Evolutionary conservation across 768 basidiomycete genomes (phyloP).

Genomic region (Cyclocybe cylindracea): DNA sequence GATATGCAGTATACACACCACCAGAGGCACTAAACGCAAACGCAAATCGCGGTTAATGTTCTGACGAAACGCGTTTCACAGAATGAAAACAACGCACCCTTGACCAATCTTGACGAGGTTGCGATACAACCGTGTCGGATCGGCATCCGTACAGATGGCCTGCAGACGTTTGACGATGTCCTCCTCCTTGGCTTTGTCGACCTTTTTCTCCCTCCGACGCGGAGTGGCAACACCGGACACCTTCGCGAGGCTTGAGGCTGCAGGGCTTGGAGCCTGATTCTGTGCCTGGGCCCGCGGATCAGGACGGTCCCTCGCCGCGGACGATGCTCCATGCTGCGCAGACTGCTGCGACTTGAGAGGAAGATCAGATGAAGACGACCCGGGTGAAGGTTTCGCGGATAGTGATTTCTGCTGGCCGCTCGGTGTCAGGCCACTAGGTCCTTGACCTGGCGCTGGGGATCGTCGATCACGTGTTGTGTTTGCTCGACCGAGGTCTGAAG

Average conservation of each 20-base stretch:
- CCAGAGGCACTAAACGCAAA: slow-evolving; percentile 75
- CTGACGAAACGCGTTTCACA: slow-evolving; percentile 2
- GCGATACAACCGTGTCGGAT: slow-evolving; percentile 92
- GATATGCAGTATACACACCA: slow-evolving; percentile 97
- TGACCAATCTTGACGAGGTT: slow-evolving; percentile 97
- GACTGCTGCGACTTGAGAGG: slow-evolving; percentile 40
- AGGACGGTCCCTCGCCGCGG: slow-evolving; percentile 30
- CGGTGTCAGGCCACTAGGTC: slow-evolving; percentile 20
- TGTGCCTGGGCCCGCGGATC: slow-evolving; percentile 37
- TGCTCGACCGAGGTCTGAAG: slow-evolving; percentile 58
- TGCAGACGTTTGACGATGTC: slow-evolving; percentile 91
- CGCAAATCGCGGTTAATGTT: slow-evolving; percentile 1
- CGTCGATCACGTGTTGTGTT: slow-evolving; percentile 70
- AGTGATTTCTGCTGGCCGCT: slow-evolving; percentile 29
- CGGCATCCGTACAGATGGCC: slow-evolving; percentile 96
- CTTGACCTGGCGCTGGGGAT: slow-evolving; percentile 40
- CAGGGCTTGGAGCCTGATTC: slow-evolving; percentile 59
- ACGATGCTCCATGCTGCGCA: slow-evolving; percentile 11
- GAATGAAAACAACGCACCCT: slow-evolving; percentile 59
- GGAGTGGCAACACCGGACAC: slow-evolving; percentile 78
- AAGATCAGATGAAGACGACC: slow-evolving; percentile 60
- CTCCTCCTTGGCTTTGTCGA: slow-evolving; percentile 77
- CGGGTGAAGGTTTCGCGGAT: slow-evolving; percentile 54
- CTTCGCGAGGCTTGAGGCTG: slow-evolving; percentile 67
- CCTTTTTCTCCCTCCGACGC: slow-evolving; percentile 84